A percentile compares a stretch with the other conserved stretches of the same genome.
Conservation (phyloP, 2,329 filamentous ascomycete species). For the Ophiostoma sp. region DNA sequence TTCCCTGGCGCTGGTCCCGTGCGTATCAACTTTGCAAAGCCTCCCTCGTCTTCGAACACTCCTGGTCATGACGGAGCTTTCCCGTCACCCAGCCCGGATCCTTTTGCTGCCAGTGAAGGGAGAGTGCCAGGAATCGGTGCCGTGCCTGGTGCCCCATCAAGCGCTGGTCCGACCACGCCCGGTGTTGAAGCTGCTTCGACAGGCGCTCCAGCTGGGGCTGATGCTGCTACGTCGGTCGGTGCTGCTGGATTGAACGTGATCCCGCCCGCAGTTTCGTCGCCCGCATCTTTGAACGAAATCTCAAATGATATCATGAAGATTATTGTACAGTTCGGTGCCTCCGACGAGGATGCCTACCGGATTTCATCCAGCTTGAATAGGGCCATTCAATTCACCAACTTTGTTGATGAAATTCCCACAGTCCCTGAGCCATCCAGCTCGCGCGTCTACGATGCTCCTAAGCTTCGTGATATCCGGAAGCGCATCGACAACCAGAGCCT, state of each 20-base stretch:
- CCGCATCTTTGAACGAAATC: constrained; percentile 70
- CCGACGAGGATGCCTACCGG: constrained; percentile 66
- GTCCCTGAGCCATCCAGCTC: constrained; percentile 84
- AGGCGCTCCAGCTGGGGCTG: neutral
- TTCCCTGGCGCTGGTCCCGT: constrained; percentile 95
- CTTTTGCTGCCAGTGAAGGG: constrained; percentile 50
- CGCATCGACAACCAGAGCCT: constrained; percentile 93
- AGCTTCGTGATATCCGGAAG: constrained; percentile 92
- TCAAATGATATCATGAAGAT: constrained; percentile 79
- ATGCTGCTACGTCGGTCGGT: constrained; percentile 21
- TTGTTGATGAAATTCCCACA: constrained; percentile 78
- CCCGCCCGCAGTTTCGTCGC: constrained; percentile 50
- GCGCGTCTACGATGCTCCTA: constrained; percentile 86
- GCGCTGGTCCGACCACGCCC: constrained; percentile 20
- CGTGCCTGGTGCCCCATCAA: constrained; percentile 34
- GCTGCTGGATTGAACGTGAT: constrained; percentile 25
- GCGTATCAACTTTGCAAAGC: constrained; percentile 95
- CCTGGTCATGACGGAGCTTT: constrained; percentile 84
- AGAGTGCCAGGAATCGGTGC: constrained; percentile 15
- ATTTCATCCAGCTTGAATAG: constrained; percentile 70
- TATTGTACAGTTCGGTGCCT: constrained; percentile 80
- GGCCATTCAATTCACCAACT: constrained; percentile 68
- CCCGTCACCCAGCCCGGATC: constrained; percentile 86
- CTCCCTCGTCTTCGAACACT: constrained; percentile 81
- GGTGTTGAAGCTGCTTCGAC: constrained; percentile 30